Evolutionary conservation across 108 stramenopile species (phyloP).

Genomic region (Skeletonema marinoi): DNA sequence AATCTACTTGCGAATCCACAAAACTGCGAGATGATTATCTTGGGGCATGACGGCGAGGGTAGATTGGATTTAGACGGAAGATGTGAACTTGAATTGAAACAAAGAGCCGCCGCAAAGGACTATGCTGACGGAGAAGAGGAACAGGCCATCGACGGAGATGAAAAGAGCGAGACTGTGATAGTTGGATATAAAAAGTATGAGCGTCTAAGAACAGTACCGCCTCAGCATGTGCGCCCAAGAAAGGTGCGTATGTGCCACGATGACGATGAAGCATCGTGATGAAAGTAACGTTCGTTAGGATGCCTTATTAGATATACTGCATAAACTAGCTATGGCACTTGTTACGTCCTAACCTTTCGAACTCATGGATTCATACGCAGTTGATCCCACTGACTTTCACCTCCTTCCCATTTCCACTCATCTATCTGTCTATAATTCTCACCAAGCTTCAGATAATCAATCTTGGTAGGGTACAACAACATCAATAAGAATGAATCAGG

Average conservation of each 20-base stretch:
- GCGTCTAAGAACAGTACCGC: conserved; percentile 66
- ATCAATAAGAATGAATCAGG: conserved; percentile 84
- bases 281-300: not conserved
- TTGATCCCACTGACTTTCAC: conserved; percentile 5
- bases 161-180: conserved; percentile 7
- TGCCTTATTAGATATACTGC: not conserved
- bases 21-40: conserved; percentile 89
- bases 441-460: conserved; percentile 82
- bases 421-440: conserved; percentile 86
- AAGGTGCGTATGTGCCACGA: conserved; percentile 62
- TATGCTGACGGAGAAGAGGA: conserved; percentile 21
- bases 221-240: conserved; percentile 49
- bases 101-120: conserved; percentile 17
- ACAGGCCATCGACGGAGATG: not conserved
- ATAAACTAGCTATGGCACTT: not conserved
- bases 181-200: conserved; percentile 67
- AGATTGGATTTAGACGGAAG: conserved; percentile 71
- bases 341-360: not conserved
- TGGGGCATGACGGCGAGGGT: conserved; percentile 82
- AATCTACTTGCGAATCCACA: conserved; percentile 86
- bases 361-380: conserved; percentile 7
- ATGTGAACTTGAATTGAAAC: conserved; percentile 57
- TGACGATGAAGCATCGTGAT: conserved; percentile 16
- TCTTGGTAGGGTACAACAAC: conserved; percentile 65
- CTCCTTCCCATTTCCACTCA: conserved; percentile 12